Conservation (phyloP, 2,329 filamentous ascomycete genomes). For the Diaporthe velutina region DNA sequence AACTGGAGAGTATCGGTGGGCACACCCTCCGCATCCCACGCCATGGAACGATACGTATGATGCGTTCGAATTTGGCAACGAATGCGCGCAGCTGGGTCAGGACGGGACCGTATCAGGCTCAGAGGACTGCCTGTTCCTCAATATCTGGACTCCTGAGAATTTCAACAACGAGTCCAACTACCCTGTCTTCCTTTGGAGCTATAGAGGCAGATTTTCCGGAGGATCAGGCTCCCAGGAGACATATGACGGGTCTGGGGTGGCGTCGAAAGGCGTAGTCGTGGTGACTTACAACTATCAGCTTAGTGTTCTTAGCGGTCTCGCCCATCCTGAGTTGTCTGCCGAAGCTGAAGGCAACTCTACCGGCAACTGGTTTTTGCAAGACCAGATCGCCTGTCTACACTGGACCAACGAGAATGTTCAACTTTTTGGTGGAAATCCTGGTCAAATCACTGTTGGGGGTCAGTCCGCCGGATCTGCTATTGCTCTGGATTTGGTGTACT, state of each 20-base stretch:
- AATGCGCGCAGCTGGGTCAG: conserved; percentile 10
- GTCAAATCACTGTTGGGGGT: conserved; percentile 76
- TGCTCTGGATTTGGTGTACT: conserved; percentile 40
- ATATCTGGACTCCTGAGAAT: conserved; percentile 71
- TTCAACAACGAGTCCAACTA: conserved; percentile 58
- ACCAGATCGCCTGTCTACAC: conserved; percentile 76
- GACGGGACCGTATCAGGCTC: conserved; percentile 45
- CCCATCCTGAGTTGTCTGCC: conserved; percentile 64
- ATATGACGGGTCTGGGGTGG: conserved; percentile 69
- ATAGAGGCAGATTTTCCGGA: conserved; percentile 65
- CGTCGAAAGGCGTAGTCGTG: conserved; percentile 74
- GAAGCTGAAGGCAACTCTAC: conserved; percentile 46
- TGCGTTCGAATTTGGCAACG: conserved; percentile 12
- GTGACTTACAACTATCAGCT: conserved; percentile 84
- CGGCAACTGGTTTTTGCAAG: conserved; percentile 77
- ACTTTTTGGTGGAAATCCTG: conserved; percentile 76
- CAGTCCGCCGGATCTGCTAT: conserved; percentile 76
- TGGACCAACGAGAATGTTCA: conserved; percentile 78
- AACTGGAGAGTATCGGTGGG: conserved; percentile 41
- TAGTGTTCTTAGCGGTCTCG: conserved; percentile 79
- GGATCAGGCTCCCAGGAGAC: conserved; percentile 53
- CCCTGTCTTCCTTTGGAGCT: conserved; percentile 52
- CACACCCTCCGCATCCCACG: conserved; percentile 35
- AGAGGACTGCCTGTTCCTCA: conserved; percentile 79
- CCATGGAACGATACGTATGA: conserved; percentile 37